These are phyloP conservation scores for Ophiocordyceps camponoti-saundersi DNA, from an alignment of 2,329 filamentous ascomycete species.

Conservation along the genomic window DNA sequence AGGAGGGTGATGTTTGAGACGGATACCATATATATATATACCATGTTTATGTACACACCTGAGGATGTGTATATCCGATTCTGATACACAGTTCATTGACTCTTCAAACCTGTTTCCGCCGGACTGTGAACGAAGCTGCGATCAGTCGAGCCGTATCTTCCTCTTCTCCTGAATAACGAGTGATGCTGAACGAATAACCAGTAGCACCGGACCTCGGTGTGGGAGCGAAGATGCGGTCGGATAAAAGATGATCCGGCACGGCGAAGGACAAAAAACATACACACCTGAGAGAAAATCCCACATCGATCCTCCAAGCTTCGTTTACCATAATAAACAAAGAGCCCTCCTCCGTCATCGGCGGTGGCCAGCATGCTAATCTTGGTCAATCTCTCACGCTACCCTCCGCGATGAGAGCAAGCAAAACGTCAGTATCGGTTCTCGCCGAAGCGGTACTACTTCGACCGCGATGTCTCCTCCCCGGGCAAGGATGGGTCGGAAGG, in stretches of 20 bases:
- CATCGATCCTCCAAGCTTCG: neutral
- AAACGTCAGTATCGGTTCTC: neutral
- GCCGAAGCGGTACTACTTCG: neutral
- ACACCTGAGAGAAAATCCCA: neutral
- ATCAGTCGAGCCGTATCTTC: no score
- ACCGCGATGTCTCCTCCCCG: constrained; percentile 6
- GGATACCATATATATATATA: neutral
- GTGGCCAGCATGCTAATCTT: neutral
- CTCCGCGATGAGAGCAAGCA: neutral
- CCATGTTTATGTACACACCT: neutral
- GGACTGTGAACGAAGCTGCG: no score
- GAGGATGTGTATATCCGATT: neutral
- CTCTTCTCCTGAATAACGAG: neutral
- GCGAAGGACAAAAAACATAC: neutral
- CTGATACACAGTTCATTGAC: no score
- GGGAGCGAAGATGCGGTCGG: no score
- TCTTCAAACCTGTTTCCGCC: no score
- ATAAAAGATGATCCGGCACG: neutral
- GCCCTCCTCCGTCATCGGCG: neutral
- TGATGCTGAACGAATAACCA: no score
- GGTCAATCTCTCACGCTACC: neutral
- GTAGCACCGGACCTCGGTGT: no score
- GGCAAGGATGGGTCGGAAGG: constrained; percentile 6
- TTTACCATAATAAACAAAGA: no score
- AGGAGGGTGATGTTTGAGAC: neutral